These are phyloP conservation scores for Porcisia hertigi DNA, from an alignment of 208 protist species.

Conservation along the genomic window DNA sequence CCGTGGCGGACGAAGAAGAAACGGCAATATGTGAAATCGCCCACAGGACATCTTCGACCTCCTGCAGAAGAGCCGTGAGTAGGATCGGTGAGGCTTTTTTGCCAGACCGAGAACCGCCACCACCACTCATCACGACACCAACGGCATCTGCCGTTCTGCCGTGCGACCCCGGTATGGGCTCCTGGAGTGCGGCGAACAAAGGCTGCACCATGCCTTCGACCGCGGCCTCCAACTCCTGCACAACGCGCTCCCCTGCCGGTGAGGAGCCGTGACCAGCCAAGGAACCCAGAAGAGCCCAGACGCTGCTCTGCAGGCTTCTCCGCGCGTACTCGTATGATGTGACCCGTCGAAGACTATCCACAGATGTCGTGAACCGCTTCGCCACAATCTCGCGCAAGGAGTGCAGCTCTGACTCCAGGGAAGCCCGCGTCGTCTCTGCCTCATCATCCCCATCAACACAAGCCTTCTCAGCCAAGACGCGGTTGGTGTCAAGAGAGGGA, in stretches of 20 bases:
- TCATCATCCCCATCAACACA: conserved; percentile 10
- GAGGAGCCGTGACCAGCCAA: conserved; percentile 1
- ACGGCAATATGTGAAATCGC: conserved; percentile 9
- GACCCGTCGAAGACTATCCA: conserved; percentile 19
- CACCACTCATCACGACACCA: not conserved
- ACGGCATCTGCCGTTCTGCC: conserved; percentile 1
- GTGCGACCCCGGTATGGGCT: conserved; percentile 15
- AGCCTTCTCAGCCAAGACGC: not conserved
- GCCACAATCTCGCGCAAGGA: conserved; percentile 44
- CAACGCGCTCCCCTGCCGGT: conserved; percentile 12
- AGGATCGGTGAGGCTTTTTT: conserved; percentile 13
- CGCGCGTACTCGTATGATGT: conserved; percentile 26
- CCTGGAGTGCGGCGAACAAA: conserved; percentile 34
- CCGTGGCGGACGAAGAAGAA: not conserved
- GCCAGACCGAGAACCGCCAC: not conserved
- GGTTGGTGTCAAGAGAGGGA: not conserved
- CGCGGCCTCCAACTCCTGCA: conserved; percentile 26
- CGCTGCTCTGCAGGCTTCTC: conserved; percentile 11
- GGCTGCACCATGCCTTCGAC: conserved; percentile 46
- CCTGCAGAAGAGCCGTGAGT: conserved; percentile 22
- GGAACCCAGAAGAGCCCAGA: conserved; percentile 14
- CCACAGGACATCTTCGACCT: conserved; percentile 43
- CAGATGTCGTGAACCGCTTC: conserved; percentile 40
- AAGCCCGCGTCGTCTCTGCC: conserved; percentile 24
- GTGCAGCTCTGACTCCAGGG: conserved; percentile 49